Base-by-base conservation (phyloP, 2,329 filamentous ascomycete species). In the Lasiodiplodia gonubiensis region DNA sequence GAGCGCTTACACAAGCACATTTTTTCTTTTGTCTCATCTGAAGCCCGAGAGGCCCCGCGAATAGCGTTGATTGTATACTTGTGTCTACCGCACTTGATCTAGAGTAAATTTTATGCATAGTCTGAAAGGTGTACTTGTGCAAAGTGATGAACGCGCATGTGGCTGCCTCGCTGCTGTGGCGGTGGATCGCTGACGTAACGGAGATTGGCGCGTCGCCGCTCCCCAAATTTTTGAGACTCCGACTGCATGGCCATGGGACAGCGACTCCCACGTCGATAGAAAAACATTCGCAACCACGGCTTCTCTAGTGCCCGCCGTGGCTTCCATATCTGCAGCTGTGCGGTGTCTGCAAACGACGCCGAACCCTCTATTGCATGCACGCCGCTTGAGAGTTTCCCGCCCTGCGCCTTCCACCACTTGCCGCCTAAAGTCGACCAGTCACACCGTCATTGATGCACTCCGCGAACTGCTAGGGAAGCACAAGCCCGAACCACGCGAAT, bases 1-100 rank as follows among this genome's bases (percentile, higher is more conserved):
- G 57, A 61, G 42, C 57, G 57, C 57, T 61, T 61, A 49, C 57
- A 61, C 57, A 61, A 61, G 57, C 57, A 61, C 39, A 49, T 61
- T 42, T 57, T 53, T 61, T 61, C 57, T 49, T 61, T 61, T 61
- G 57, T 60, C 33, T 30, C 11, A 8, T n/a, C 16, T 5, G 39
- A 18, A 16, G 30, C 5, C 39, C 16, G 39, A 42, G 18, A 4
- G 39, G n/a, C 23, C 25, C 57, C 10, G 18, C 57, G 33, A 21
- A 14, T 49, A 61, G 39, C 57, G 39, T 61, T 48, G 57, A 7
- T 61, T 61, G 27, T 61, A 48, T 61, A 35, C 39, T 8, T 30
- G 57, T 61, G 57, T 48, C 39, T 61, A 49, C 39, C 27, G 46
- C 57, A 49, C 55, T 33, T 49, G 57, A 49, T 49, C 42, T 61